Evolutionary conservation across 192 early-diverging fungal genomes (phyloP).

Genomic region (Backusella tarrabulga): DNA sequence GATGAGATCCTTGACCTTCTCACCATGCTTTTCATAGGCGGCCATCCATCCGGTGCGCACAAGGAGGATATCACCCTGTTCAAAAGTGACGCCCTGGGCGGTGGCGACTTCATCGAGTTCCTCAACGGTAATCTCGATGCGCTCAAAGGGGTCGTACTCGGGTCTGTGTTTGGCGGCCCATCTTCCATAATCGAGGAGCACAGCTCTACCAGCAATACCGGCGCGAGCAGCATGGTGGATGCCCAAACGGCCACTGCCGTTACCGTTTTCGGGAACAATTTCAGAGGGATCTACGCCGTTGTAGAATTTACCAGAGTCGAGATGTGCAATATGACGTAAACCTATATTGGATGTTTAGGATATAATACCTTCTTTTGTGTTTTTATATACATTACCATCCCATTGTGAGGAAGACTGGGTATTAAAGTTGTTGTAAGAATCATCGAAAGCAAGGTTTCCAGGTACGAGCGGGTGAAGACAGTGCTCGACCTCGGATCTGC

Average conservation of each 20-base stretch:
- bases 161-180: conserved; percentile 21
- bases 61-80: conserved; percentile 31
- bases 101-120: conserved; percentile 22
- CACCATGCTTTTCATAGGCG: conserved; percentile 9
- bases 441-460: conserved; percentile 20
- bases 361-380: neutral
- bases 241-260: conserved; percentile 16
- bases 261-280: neutral
- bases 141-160: conserved; percentile 24
- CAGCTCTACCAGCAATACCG: conserved; percentile 30
- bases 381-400: conserved; percentile 22
- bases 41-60: conserved; percentile 34
- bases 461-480: conserved; percentile 10
- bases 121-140: conserved; percentile 22
- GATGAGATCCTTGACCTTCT: neutral
- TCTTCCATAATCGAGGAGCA: conserved; percentile 28
- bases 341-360: neutral
- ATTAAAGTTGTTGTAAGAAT: conserved; percentile 33
- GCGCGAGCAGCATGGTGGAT: conserved; percentile 34
- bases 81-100: conserved; percentile 21
- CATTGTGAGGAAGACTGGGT: conserved; percentile 36
- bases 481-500: neutral
- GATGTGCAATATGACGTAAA: conserved; percentile 21
- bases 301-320: conserved; percentile 25
- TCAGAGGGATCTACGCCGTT: conserved; percentile 14